phyloP scores from a whole-genome alignment of 257 asterid genomes.

The Solanum rostratum region DNA sequence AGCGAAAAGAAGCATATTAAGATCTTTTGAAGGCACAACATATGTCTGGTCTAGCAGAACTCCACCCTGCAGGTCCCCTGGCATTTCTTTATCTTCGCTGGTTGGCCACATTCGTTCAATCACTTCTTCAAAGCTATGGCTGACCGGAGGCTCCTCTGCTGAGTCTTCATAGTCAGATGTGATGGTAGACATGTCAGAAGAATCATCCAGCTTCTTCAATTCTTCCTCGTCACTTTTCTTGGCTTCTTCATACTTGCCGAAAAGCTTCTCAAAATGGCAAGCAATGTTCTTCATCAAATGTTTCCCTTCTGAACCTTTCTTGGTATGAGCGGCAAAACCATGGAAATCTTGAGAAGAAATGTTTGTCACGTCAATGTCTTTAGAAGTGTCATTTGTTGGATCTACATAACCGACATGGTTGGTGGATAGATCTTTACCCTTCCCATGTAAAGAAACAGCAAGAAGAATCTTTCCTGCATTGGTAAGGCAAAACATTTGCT shows the following conservation, averaged over 20 bases:
- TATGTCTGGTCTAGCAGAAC: conserved; percentile 59
- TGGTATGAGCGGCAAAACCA: conserved; percentile 14
- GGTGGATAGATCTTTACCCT: conserved; percentile 23
- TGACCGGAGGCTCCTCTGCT: conserved; percentile 16
- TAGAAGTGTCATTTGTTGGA: conserved; percentile 6
- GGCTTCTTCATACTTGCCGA: conserved; percentile 44
- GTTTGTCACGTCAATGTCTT: conserved; percentile 16
- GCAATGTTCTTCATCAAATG: conserved; percentile 57
- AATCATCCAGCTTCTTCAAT: conserved; percentile 18
- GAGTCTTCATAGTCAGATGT: conserved; percentile 43
- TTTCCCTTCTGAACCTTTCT: conserved; percentile 43
- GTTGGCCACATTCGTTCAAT: conserved; percentile 33
- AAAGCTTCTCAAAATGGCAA: conserved; percentile 52
- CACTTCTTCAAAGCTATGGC: conserved; percentile 37
- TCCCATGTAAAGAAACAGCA: conserved; percentile 58
- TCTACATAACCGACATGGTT: conserved; percentile 13
- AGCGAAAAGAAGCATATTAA: conserved; percentile 49
- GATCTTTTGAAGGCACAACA: conserved; percentile 34
- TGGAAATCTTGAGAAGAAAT: conserved; percentile 20
- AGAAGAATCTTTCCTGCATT: conserved; percentile 67
- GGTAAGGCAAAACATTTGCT: not conserved
- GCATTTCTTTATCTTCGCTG: conserved; percentile 29
- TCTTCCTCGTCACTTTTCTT: conserved; percentile 31
- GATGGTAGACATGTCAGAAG: conserved; percentile 33
- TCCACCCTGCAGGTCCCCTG: conserved; percentile 63